Percentiles rank a stretch among this genome's conserved stretches.
These are phyloP conservation scores for Penicillium atrosanguineum DNA, from an alignment of 495 filamentous ascomycete species.

Conservation along the genomic window DNA sequence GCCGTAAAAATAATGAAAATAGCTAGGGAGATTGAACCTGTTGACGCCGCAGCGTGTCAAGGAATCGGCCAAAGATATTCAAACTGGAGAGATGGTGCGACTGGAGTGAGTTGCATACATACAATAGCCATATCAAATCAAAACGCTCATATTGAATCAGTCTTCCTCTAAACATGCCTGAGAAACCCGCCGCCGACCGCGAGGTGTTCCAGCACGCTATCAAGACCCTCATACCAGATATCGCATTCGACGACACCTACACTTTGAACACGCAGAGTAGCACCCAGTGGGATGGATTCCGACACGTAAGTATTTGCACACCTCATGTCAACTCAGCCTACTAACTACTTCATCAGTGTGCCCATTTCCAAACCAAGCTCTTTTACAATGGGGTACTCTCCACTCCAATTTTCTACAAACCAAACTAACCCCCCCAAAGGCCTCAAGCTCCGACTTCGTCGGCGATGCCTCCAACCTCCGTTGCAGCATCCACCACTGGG, in stretches of 20 bases:
- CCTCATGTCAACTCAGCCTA: not conserved
- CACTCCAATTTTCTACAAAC: not conserved
- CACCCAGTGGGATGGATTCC: slow-evolving; percentile 74
- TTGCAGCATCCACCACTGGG: slow-evolving; percentile 48
- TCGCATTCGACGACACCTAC: slow-evolving; percentile 61
- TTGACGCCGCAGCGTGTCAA: slow-evolving; percentile 55
- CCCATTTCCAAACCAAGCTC: slow-evolving; percentile 38
- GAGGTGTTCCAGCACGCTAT: slow-evolving; percentile 53
- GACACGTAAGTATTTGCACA: slow-evolving; percentile 47
- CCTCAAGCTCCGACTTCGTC: slow-evolving; percentile 44
- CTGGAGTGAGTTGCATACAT: slow-evolving; percentile 35
- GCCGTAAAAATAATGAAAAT: not conserved
- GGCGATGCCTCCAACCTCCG: slow-evolving; percentile 46
- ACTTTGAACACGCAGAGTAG: slow-evolving; percentile 68
- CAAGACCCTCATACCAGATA: slow-evolving; percentile 37
- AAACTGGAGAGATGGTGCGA: slow-evolving; percentile 51
- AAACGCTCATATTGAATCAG: slow-evolving; percentile 22
- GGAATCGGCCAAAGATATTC: slow-evolving; percentile 48
- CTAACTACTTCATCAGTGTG: slow-evolving; percentile 25
- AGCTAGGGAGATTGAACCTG: slow-evolving; percentile 57
- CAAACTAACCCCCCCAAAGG: slow-evolving; percentile 18
- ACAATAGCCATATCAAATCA: slow-evolving; percentile 12
- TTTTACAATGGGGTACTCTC: slow-evolving; percentile 52
- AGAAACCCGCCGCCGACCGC: slow-evolving; percentile 48
- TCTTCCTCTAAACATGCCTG: slow-evolving; percentile 54